phyloP scores from a whole-genome alignment of 306 rosid genomes.

The Psophocarpus tetragonolobus region DNA sequence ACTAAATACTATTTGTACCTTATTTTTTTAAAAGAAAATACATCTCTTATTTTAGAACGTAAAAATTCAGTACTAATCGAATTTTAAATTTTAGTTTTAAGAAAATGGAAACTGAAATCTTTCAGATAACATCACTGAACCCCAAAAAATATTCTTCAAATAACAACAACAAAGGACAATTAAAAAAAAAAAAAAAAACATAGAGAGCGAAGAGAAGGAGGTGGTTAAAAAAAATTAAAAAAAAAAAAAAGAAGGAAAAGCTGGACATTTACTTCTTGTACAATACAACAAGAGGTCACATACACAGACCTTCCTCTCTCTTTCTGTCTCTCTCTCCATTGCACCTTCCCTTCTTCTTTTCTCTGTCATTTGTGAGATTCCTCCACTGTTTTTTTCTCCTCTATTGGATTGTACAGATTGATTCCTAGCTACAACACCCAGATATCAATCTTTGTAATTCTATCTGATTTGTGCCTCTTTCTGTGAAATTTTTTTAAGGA shows the following conservation, averaged over 20 bases:
- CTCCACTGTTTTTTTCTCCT: constrained; percentile 65
- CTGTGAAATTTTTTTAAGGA: constrained; percentile 47
- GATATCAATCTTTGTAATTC: constrained; percentile 56
- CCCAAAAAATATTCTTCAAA: constrained; percentile 28
- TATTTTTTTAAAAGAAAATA: not conserved
- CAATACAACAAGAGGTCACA: constrained; percentile 71
- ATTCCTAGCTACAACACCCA: constrained; percentile 50
- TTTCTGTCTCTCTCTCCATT: constrained; percentile 57
- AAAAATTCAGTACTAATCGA: not conserved
- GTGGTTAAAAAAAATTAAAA: constrained; percentile 21
- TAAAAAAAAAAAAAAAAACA: not conserved
- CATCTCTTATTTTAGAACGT: not conserved
- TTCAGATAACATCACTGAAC: not conserved
- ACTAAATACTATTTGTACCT: not conserved
- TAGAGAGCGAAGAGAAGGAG: not conserved
- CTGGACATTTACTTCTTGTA: constrained; percentile 73
- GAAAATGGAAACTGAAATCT: constrained; percentile 36
- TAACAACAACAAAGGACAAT: constrained; percentile 32
- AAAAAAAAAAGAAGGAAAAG: constrained; percentile 35
- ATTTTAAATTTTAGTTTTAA: not conserved
- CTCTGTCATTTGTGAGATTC: constrained; percentile 88
- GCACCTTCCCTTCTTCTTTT: constrained; percentile 76
- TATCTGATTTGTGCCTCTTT: constrained; percentile 52
- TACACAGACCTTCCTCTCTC: constrained; percentile 46
- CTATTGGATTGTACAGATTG: constrained; percentile 66